Evolutionary conservation across 176 grass and related monocot genomes (phyloP).

Genomic region (Oryza meridionalis): DNA sequence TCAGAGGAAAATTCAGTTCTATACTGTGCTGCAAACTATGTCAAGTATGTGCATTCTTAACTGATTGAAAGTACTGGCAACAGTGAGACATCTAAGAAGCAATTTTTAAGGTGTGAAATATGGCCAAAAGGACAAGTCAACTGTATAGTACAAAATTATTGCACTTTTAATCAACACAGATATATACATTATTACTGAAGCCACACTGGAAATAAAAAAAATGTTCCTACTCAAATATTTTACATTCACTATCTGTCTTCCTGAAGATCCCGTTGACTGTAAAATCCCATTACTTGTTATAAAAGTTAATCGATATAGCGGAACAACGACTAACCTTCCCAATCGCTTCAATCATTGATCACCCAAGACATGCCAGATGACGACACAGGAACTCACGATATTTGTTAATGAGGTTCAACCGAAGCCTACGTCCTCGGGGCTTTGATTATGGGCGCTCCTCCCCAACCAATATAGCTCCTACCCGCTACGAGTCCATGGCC

Average conservation of each 20-base stretch:
- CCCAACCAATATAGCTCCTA: too few relatives aligned
- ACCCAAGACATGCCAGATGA: too few relatives aligned
- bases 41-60: not conserved
- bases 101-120: constrained; percentile 11
- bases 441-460: too few relatives aligned
- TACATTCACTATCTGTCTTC: not conserved
- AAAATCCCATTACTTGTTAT: not conserved
- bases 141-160: not conserved
- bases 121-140: not conserved
- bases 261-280: not conserved
- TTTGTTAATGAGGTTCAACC: too few relatives aligned
- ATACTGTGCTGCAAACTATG: not conserved
- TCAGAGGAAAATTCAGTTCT: not conserved
- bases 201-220: not conserved
- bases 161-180: not conserved
- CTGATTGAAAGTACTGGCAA: not conserved
- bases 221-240: not conserved
- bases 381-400: too few relatives aligned
- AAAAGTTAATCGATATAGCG: too few relatives aligned
- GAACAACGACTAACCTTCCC: too few relatives aligned
- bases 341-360: too few relatives aligned
- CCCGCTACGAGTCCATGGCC: too few relatives aligned
- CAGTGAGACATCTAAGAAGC: not conserved
- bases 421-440: too few relatives aligned
- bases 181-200: constrained; percentile 1